phyloP scores from a whole-genome alignment of 2,329 filamentous ascomycete genomes.

The Aspergillus pseudoviridinutans region DNA sequence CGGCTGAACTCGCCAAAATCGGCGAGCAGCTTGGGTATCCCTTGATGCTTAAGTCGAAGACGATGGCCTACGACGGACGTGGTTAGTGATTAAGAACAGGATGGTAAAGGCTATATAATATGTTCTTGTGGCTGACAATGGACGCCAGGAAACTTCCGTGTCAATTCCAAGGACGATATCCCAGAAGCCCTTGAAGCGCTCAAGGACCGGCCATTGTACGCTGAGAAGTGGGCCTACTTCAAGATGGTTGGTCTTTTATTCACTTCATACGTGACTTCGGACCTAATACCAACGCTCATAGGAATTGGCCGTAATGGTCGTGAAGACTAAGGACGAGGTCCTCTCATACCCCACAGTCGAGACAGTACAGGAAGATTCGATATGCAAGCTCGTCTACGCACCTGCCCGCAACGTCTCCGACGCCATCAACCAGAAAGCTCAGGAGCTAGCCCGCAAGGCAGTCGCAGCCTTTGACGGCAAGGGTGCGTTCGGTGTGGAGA shows the following conservation, averaged over 20 bases:
- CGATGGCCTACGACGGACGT: slow-evolving; percentile 87
- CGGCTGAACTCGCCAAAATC: slow-evolving; percentile 60
- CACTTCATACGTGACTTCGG: background rate
- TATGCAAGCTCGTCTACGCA: slow-evolving; percentile 88
- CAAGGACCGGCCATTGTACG: slow-evolving; percentile 69
- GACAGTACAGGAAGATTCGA: slow-evolving; percentile 90
- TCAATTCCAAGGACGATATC: slow-evolving; percentile 58
- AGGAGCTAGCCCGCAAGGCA: slow-evolving; percentile 73
- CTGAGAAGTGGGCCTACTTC: slow-evolving; percentile 86
- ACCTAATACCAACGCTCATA: slow-evolving; percentile 17
- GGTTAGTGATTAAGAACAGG: slow-evolving; percentile 44
- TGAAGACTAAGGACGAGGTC: slow-evolving; percentile 73
- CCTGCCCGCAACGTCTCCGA: slow-evolving; percentile 70
- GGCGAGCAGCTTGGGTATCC: slow-evolving; percentile 69
- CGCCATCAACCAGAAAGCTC: slow-evolving; percentile 60
- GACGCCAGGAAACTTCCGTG: slow-evolving; percentile 58
- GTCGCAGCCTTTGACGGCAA: slow-evolving; percentile 78
- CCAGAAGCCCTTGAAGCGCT: slow-evolving; percentile 66
- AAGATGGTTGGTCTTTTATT: slow-evolving; percentile 46
- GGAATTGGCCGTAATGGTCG: slow-evolving; percentile 91
- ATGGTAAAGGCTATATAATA: too few species aligned
- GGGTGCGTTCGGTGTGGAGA: slow-evolving; percentile 93
- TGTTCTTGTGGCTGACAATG: slow-evolving; percentile 4
- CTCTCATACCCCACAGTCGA: slow-evolving; percentile 86
- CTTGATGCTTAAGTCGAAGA: slow-evolving; percentile 88